phyloP scores from a whole-genome alignment of 2,329 filamentous ascomycete species.

The Colletotrichum nymphaeae region DNA sequence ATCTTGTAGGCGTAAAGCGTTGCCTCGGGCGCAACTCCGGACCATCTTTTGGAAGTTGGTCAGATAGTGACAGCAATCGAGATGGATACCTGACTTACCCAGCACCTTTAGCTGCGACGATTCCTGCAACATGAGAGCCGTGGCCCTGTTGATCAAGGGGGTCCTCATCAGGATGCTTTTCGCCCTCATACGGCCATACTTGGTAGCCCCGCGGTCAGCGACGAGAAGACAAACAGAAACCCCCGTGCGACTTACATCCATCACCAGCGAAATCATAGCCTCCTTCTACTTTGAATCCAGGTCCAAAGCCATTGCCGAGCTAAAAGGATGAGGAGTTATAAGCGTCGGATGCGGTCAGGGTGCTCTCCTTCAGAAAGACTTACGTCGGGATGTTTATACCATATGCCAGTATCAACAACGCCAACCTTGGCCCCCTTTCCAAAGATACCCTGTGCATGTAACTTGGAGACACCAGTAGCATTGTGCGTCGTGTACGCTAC shows the following conservation, averaged over 20 bases:
- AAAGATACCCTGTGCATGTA: conserved; percentile 50
- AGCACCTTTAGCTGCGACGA: conserved; percentile 42
- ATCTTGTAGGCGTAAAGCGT: conserved; percentile 45
- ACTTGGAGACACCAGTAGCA: conserved; percentile 51
- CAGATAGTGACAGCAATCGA: background rate
- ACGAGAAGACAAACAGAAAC: background rate
- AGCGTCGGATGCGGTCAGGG: background rate
- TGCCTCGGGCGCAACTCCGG: conserved; percentile 45
- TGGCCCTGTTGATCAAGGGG: conserved; percentile 42
- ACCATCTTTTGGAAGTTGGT: background rate
- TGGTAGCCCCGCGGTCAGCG: background rate
- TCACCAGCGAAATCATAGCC: conserved; percentile 43
- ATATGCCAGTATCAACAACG: conserved; percentile 53
- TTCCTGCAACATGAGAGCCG: conserved; percentile 46
- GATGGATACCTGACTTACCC: background rate
- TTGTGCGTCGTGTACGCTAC: conserved; percentile 41
- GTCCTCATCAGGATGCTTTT: conserved; percentile 46
- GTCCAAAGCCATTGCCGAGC: conserved; percentile 31
- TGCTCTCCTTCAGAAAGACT: background rate
- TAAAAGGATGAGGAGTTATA: background rate
- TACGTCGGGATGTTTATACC: conserved; percentile 53
- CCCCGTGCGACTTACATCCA: background rate
- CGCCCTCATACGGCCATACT: conserved; percentile 30
- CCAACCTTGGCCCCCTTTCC: conserved; percentile 52
- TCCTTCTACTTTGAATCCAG: conserved; percentile 37